A percentile compares a stretch with the other conserved stretches of the same genome.
These are phyloP conservation scores for Fusarium nodosum DNA, from an alignment of 2,329 filamentous ascomycete species.

Conservation along the genomic window DNA sequence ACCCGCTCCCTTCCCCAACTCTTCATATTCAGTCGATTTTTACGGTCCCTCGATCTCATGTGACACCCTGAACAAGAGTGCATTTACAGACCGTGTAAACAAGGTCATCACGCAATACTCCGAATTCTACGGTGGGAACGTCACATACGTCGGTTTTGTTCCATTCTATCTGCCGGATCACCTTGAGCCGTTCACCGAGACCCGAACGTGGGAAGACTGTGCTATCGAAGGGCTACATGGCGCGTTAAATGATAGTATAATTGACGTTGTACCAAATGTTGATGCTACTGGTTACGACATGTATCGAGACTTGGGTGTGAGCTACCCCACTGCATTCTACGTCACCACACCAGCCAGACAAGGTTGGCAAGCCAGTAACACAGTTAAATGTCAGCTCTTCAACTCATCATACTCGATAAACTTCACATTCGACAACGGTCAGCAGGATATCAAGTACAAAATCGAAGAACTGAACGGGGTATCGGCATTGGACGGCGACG, in stretches of 20 bases:
- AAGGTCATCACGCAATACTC: fast-evolving
- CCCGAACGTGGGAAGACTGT: neutral
- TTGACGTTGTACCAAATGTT: fast-evolving
- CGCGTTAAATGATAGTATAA: neutral
- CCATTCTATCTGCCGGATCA: too few relatives aligned
- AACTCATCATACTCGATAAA: conserved; percentile 18
- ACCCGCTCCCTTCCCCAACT: conserved; percentile 17
- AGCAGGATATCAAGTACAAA: neutral
- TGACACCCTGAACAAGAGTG: fast-evolving
- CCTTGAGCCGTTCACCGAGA: too few relatives aligned
- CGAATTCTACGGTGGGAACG: fast-evolving
- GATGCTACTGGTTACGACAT: neutral
- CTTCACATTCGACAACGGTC: conserved; percentile 11
- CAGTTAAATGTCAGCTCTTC: conserved; percentile 4
- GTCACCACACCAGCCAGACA: neutral
- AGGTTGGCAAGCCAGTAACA: fast-evolving
- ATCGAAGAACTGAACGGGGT: neutral
- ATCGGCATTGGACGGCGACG: fast-evolving
- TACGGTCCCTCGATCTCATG: conserved; percentile 17
- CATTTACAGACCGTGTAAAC: fast-evolving
- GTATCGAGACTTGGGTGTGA: neutral
- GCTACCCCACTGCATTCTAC: neutral
- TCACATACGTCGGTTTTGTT: conserved; percentile 5
- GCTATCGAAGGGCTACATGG: neutral
- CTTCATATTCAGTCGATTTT: conserved; percentile 10